phyloP scores from a whole-genome alignment of 352 stramenopile species.

The Phytophthora cryptogea region DNA sequence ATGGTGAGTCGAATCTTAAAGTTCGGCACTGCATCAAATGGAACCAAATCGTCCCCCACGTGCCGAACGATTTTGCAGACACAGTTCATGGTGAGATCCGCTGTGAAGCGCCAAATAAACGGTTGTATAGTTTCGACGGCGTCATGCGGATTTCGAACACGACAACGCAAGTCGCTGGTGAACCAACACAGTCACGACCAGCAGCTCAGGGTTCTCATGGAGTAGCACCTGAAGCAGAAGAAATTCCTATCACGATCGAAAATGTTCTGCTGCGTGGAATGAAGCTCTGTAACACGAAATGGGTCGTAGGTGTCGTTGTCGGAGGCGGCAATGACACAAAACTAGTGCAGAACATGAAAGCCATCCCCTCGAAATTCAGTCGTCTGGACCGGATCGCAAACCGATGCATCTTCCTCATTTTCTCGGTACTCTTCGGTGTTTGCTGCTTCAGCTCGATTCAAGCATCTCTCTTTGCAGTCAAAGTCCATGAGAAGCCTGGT shows the following conservation, averaged over 20 bases:
- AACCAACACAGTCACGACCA: slow-evolving; percentile 3
- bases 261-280: slow-evolving; percentile 83
- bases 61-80: slow-evolving; percentile 52
- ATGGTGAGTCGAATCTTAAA: slow-evolving; percentile 87
- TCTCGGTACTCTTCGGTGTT: slow-evolving; percentile 71
- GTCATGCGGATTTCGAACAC: slow-evolving; percentile 52
- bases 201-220: background rate
- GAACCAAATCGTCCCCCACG: slow-evolving; percentile 46
- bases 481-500: slow-evolving; percentile 30
- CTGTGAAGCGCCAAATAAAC: slow-evolving; percentile 82
- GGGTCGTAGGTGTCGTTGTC: slow-evolving; percentile 78
- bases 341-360: slow-evolving; percentile 86
- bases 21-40: slow-evolving; percentile 69
- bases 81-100: slow-evolving; percentile 62
- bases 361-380: slow-evolving; percentile 86
- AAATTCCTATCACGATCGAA: slow-evolving; percentile 78
- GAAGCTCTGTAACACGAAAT: slow-evolving; percentile 88
- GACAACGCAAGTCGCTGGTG: slow-evolving; percentile 18
- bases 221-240: slow-evolving; percentile 37
- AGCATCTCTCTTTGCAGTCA: slow-evolving; percentile 45
- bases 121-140: slow-evolving; percentile 83
- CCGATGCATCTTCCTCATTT: slow-evolving; percentile 85
- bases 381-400: slow-evolving; percentile 80
- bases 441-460: slow-evolving; percentile 76
- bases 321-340: slow-evolving; percentile 83